A percentile compares a stretch with the other conserved stretches of the same genome.
phyloP scores from a whole-genome alignment of 1,139 yeast species.

The Candida frijolesensis region DNA sequence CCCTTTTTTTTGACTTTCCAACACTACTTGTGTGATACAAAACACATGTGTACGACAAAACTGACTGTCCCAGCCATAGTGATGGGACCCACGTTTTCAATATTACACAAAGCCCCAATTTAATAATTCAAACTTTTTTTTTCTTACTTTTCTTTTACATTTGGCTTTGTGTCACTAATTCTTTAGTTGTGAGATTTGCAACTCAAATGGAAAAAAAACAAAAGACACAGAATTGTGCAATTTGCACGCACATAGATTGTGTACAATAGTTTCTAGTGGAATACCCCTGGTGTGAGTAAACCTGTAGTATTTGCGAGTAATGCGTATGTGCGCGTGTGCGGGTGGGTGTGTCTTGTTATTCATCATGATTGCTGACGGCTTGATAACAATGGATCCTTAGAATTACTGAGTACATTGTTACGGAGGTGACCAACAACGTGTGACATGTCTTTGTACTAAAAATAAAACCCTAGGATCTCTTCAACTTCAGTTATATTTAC shows the following conservation, averaged over 20 bases:
- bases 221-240: not conserved
- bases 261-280: not conserved
- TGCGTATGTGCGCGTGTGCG: not conserved
- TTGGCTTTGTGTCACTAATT: not conserved
- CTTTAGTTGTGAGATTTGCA: constrained; percentile 3
- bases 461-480: not conserved
- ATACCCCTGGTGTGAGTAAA: not conserved
- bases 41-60: not conserved
- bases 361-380: too few relatives aligned
- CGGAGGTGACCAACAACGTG: not conserved
- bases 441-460: not conserved
- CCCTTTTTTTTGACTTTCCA: not conserved
- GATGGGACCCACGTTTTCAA: constrained; percentile 6
- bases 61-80: not conserved
- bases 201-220: not conserved
- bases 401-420: not conserved
- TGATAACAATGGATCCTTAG: not conserved
- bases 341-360: not conserved
- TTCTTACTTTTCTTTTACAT: not conserved
- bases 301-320: not conserved
- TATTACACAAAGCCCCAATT: constrained; percentile 2
- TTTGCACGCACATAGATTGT: not conserved
- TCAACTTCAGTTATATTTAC: not conserved
- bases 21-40: too few relatives aligned
- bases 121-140: not conserved